phyloP scores from a whole-genome alignment of 192 early-diverging fungal genomes.

The Entomortierella chlamydospora region DNA sequence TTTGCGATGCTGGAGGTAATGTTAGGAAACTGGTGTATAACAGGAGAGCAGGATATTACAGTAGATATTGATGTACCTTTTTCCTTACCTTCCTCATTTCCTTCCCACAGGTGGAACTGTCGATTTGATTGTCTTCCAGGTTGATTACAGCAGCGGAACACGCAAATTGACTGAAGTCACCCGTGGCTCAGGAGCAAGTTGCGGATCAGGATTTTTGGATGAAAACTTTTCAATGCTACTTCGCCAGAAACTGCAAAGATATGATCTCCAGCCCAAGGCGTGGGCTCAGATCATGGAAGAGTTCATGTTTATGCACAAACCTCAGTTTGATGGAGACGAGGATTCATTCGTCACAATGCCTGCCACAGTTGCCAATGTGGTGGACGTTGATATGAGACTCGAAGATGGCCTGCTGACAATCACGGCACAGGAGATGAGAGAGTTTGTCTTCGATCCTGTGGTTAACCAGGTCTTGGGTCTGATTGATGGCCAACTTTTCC shows the following conservation, averaged over 20 bases:
- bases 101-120: conserved; percentile 45
- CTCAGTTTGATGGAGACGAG: conserved; percentile 49
- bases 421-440: conserved; percentile 51
- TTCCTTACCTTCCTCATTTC: not conserved
- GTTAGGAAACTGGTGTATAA: no score
- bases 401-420: conserved; percentile 47
- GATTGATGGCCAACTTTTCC: conserved; percentile 63
- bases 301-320: conserved; percentile 58
- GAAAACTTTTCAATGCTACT: conserved; percentile 56
- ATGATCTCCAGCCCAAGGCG: conserved; percentile 53
- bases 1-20: conserved; percentile 56
- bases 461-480: conserved; percentile 62
- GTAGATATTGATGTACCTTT: not conserved
- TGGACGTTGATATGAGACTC: conserved; percentile 41
- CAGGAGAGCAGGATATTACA: not conserved
- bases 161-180: conserved; percentile 59
- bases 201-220: conserved; percentile 61
- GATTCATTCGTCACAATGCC: conserved; percentile 53
- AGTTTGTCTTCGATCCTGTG: conserved; percentile 65
- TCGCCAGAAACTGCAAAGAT: conserved; percentile 45
- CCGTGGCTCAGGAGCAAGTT: conserved; percentile 60
- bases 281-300: conserved; percentile 58
- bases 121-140: conserved; percentile 61
- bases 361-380: conserved; percentile 34
- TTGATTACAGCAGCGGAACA: conserved; percentile 53